phyloP scores from a whole-genome alignment of 2,329 filamentous ascomycete genomes.

The Penicillium olsonii region DNA sequence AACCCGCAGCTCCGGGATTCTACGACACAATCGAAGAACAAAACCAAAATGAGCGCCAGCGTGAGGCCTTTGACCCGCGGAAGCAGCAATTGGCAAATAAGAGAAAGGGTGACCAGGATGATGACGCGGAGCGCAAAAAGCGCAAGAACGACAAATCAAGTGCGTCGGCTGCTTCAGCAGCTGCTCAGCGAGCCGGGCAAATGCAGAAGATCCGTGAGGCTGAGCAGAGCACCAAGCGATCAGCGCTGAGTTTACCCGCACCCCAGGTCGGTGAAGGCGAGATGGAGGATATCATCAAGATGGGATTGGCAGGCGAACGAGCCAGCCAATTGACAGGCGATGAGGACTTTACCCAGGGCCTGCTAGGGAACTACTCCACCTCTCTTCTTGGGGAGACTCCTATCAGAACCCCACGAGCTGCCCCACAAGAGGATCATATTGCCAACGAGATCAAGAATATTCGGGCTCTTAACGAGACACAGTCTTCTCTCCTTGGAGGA shows the following conservation, averaged over 20 bases:
- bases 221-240: conserved; percentile 92
- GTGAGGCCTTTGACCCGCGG: conserved; percentile 83
- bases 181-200: conserved; percentile 89
- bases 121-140: conserved; percentile 76
- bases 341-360: conserved; percentile 81
- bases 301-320: conserved; percentile 90
- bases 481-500: conserved; percentile 88
- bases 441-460: conserved; percentile 97
- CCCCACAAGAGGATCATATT: conserved; percentile 90
- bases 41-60: conserved; percentile 76
- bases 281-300: conserved; percentile 96
- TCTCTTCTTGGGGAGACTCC: conserved; percentile 78
- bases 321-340: conserved; percentile 73
- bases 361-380: conserved; percentile 81
- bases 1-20: conserved; percentile 82
- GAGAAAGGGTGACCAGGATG: conserved; percentile 87
- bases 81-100: conserved; percentile 91
- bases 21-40: conserved; percentile 90
- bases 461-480: conserved; percentile 84
- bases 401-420: conserved; percentile 87
- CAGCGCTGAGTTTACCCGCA: conserved; percentile 76
- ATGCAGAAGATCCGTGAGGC: conserved; percentile 94
- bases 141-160: conserved; percentile 85
- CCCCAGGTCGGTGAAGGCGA: conserved; percentile 93
- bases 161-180: conserved; percentile 76